phyloP scores from a whole-genome alignment of 164 flowering plant species.

The Nymphaea colorata region DNA sequence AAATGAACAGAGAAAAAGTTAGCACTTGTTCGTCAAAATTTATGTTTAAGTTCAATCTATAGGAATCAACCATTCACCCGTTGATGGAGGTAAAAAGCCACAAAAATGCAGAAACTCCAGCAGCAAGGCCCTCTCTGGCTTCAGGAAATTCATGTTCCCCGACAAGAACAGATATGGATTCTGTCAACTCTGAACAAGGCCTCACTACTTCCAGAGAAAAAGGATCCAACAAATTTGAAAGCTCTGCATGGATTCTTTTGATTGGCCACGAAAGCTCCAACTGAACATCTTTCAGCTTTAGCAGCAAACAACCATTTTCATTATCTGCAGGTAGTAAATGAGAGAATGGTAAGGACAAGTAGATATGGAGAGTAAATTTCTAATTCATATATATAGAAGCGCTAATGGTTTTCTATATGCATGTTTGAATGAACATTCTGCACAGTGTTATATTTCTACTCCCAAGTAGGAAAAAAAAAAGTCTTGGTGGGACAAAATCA shows the following conservation, averaged over 20 bases:
- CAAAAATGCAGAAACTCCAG: constrained; percentile 74
- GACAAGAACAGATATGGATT: constrained; percentile 38
- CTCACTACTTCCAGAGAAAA: constrained; percentile 33
- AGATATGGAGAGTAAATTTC: no score
- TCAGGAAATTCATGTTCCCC: constrained; percentile 72
- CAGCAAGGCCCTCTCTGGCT: constrained; percentile 59
- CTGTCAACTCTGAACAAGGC: constrained; percentile 38
- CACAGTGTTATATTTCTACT: no score
- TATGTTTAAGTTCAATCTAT: neutral
- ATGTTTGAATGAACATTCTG: no score
- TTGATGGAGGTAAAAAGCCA: constrained; percentile 70
- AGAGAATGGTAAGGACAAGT: neutral
- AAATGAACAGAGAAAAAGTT: constrained; percentile 2
- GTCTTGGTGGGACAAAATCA: no score
- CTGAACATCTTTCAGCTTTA: constrained; percentile 56
- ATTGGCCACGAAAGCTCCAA: constrained; percentile 80
- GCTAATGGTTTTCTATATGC: no score
- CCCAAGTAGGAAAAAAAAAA: no score
- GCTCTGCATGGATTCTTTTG: constrained; percentile 34
- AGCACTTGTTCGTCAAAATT: neutral
- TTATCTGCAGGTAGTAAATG: constrained; percentile 22
- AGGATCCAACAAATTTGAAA: constrained; percentile 23
- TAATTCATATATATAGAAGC: no score
- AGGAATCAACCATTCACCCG: constrained; percentile 30
- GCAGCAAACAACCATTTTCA: constrained; percentile 35